phyloP scores from a whole-genome alignment of 2,329 filamentous ascomycete genomes.

The Botryotinia narcissicola region DNA sequence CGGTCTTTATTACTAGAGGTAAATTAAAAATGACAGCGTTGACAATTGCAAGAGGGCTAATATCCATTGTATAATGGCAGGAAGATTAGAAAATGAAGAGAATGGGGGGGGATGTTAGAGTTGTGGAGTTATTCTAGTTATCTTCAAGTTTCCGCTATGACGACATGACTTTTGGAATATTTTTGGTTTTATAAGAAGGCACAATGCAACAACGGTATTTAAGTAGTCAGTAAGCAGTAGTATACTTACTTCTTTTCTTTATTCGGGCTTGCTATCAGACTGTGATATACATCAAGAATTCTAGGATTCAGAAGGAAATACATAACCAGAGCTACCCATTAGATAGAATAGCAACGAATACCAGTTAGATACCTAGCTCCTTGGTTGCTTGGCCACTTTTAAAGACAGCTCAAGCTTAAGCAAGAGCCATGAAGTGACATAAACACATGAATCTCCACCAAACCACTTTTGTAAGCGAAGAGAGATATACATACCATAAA shows the following conservation, averaged over 20 bases:
- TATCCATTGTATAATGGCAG: slow-evolving; percentile 25
- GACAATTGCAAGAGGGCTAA: slow-evolving; percentile 29
- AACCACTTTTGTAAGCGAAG: slow-evolving; percentile 5
- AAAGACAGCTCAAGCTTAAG: slow-evolving; percentile 1
- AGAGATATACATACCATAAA: not conserved
- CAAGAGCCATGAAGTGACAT: slow-evolving; percentile 3
- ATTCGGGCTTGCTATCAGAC: not conserved
- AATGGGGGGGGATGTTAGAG: too few species aligned
- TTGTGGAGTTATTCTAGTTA: not conserved
- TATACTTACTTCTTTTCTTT: not conserved
- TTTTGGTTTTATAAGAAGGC: not conserved
- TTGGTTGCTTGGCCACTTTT: not conserved
- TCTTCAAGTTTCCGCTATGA: not conserved
- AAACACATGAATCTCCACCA: not conserved
- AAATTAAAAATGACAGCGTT: slow-evolving; percentile 49
- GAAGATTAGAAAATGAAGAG: not conserved
- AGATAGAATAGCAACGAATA: not conserved
- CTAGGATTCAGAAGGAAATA: not conserved
- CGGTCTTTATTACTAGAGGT: slow-evolving; percentile 61
- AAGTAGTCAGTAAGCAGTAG: not conserved
- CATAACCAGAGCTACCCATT: not conserved
- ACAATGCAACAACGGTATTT: not conserved
- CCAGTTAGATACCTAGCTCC: not conserved
- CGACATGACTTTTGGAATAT: slow-evolving; percentile 11
- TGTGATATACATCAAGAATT: not conserved